Evolutionary conservation across 257 asterid genomes (phyloP).

Genomic region (Solanum chilense): DNA sequence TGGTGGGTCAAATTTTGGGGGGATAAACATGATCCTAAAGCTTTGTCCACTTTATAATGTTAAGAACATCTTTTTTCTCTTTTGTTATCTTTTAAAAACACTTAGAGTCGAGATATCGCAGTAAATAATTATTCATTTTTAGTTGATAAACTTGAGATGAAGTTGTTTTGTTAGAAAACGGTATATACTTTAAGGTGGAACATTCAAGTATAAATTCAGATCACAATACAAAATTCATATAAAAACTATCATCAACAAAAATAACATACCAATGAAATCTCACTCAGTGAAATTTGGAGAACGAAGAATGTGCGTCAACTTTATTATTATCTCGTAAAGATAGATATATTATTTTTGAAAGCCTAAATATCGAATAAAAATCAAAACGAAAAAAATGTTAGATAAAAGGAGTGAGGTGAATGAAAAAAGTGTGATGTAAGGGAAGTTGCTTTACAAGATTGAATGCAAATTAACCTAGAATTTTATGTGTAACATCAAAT

Average conservation of each 20-base stretch:
- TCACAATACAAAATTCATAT: no score
- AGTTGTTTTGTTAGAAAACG: accelerated
- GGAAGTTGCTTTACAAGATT: background rate
- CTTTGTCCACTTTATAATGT: background rate
- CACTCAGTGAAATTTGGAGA: background rate
- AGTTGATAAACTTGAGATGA: background rate
- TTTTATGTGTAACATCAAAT: background rate
- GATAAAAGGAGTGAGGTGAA: background rate
- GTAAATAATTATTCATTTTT: accelerated
- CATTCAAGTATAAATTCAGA: accelerated
- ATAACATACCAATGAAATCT: no score
- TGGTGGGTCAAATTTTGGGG: background rate
- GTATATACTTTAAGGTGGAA: accelerated
- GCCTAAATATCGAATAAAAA: background rate
- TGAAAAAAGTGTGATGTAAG: background rate
- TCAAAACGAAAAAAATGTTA: background rate
- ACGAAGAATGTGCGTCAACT: no score
- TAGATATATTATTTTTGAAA: accelerated
- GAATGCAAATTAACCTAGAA: background rate
- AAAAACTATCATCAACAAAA: background rate
- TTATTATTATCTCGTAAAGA: background rate
- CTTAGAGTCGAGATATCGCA: no score
- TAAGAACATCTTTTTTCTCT: background rate
- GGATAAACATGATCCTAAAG: background rate
- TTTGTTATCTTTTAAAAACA: no score